Conservation (phyloP, 495 filamentous ascomycete species). For the Glonium stellatum region DNA sequence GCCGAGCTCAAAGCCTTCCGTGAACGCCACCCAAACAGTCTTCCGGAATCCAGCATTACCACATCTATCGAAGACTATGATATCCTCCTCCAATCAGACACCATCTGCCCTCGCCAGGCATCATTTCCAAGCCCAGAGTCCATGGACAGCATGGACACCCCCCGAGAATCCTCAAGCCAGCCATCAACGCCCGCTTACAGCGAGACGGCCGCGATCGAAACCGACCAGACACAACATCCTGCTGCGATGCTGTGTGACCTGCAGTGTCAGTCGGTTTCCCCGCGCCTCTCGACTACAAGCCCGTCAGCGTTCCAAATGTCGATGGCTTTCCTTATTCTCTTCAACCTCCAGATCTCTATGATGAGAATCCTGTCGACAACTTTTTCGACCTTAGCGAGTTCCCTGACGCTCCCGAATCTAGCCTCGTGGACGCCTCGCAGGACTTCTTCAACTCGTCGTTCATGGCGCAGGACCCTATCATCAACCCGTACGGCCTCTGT, state of each 20-base stretch:
- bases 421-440: constrained; percentile 9
- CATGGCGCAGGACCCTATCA: constrained; percentile 13
- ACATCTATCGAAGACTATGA: constrained; percentile 11
- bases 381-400: constrained; percentile 26
- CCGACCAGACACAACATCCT: constrained; percentile 99
- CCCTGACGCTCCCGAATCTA: constrained; percentile 9
- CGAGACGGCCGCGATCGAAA: constrained; percentile 50
- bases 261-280: constrained; percentile 79
- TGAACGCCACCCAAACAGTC: constrained; percentile 31
- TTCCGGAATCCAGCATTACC: neutral
- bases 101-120: constrained; percentile 25
- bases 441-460: constrained; percentile 21
- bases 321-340: constrained; percentile 22
- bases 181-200: constrained; percentile 22
- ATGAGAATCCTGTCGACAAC: constrained; percentile 21
- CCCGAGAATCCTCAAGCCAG: constrained; percentile 37
- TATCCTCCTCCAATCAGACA: constrained; percentile 15
- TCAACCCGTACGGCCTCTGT: constrained; percentile 33
- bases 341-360: constrained; percentile 12
- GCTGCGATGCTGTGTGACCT: constrained; percentile 99
- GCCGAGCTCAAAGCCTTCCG: constrained; percentile 51
- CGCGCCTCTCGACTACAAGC: constrained; percentile 3
- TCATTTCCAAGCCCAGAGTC: constrained; percentile 29
- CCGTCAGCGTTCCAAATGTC: constrained; percentile 5
- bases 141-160: constrained; percentile 36